Conservation (phyloP, 345 rosid species). For the Noccaea bulbosa region DNA sequence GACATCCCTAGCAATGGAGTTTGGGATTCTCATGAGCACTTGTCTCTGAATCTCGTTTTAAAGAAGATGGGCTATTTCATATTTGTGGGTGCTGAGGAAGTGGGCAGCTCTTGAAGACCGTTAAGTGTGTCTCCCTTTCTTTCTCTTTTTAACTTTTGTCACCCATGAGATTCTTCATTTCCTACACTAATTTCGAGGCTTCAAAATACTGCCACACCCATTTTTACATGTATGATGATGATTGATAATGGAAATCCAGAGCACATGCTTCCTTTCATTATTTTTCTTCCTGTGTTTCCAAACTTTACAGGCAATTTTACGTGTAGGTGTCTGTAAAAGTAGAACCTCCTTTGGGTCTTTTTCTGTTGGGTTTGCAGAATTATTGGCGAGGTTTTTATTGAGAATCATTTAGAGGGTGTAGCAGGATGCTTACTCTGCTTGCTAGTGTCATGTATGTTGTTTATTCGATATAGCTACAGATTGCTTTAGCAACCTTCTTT, state of each 20-base stretch:
- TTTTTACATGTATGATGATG: not conserved
- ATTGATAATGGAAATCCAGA: slow-evolving; percentile 26
- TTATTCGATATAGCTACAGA: not conserved
- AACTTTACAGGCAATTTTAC: not conserved
- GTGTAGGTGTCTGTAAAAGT: slow-evolving; percentile 14
- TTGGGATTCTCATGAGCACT: not conserved
- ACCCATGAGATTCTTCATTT: not conserved
- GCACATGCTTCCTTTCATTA: slow-evolving; percentile 35
- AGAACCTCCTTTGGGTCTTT: slow-evolving; percentile 13
- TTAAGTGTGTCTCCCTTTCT: slow-evolving; percentile 31
- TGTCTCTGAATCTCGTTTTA: not conserved
- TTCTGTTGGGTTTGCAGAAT: not conserved
- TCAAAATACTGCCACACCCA: slow-evolving; percentile 18
- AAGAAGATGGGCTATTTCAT: slow-evolving; percentile 2
- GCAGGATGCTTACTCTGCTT: not conserved
- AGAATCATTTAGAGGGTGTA: not conserved
- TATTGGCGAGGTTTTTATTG: not conserved
- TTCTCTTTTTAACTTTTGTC: slow-evolving; percentile 14
- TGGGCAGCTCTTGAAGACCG: slow-evolving; percentile 33
- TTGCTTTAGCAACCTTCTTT: not conserved
- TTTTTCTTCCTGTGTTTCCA: not conserved
- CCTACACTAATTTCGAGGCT: slow-evolving; percentile 34
- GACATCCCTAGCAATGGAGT: slow-evolving; percentile 25
- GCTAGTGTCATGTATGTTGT: not conserved
- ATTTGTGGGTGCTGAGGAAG: not conserved